phyloP scores from a whole-genome alignment of 345 rosid genomes.

The Ricinus communis region DNA sequence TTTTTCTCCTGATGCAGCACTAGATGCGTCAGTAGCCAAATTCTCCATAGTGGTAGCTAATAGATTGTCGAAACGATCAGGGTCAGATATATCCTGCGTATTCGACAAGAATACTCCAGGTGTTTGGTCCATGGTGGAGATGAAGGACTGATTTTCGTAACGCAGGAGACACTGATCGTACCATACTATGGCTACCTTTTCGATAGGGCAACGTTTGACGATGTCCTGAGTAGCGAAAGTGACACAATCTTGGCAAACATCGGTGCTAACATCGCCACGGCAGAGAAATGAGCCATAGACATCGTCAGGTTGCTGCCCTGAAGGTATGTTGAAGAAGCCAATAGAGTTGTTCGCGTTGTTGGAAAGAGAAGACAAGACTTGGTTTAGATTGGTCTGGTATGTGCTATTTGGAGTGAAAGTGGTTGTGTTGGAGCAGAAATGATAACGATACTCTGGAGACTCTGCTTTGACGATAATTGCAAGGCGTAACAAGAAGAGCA shows the following conservation, averaged over 20 bases:
- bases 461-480: no score
- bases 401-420: no score
- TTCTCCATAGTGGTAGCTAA: slow-evolving; percentile 3
- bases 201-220: slow-evolving; percentile 30
- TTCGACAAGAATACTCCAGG: not conserved
- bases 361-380: no score
- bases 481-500: no score
- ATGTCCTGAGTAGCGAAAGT: not conserved
- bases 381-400: not conserved
- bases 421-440: no score
- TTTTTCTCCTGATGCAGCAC: slow-evolving; percentile 19
- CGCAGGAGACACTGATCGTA: slow-evolving; percentile 12
- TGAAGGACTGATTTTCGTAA: not conserved
- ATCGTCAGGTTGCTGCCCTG: no score
- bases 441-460: no score
- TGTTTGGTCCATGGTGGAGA: not conserved
- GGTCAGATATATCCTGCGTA: not conserved
- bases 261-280: slow-evolving; percentile 7
- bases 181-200: slow-evolving; percentile 39
- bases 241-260: slow-evolving; percentile 16
- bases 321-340: no score
- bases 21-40: slow-evolving; percentile 11
- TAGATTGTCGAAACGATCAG: slow-evolving; percentile 9
- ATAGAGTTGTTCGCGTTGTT: no score
- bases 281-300: slow-evolving; percentile 7